These are phyloP conservation scores for Dendrobium huoshanense DNA, from an alignment of 106 monocot species.

Conservation along the genomic window DNA sequence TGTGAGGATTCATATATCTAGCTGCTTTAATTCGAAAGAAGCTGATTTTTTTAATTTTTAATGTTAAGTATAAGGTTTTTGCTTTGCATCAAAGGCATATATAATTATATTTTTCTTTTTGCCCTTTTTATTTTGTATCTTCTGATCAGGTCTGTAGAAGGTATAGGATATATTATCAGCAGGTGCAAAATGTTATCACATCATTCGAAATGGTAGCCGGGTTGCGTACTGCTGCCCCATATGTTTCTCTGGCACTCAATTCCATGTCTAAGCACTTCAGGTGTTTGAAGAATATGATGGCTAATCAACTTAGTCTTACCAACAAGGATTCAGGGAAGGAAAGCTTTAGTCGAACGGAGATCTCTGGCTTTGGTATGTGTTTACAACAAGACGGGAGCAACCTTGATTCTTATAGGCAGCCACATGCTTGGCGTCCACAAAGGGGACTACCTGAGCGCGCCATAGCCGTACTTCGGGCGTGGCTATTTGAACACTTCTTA, in stretches of 20 bases:
- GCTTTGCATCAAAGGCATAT: neutral
- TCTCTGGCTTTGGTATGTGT: constrained; percentile 19
- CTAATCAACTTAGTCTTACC: constrained; percentile 43
- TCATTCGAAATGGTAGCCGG: constrained; percentile 82
- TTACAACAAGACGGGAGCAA: constrained; percentile 16
- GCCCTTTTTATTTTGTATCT: neutral
- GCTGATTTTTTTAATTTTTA: neutral
- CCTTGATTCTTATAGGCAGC: constrained; percentile 29
- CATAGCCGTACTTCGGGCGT: constrained; percentile 76
- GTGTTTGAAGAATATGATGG: constrained; percentile 54
- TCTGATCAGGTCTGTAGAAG: constrained; percentile 59
- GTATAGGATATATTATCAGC: constrained; percentile 75
- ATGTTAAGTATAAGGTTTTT: neutral
- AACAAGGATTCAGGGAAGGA: constrained; percentile 34
- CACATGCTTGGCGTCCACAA: constrained; percentile 75
- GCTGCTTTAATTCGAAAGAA: no score
- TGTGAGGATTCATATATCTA: no score
- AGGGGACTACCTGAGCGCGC: constrained; percentile 87
- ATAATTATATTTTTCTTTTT: neutral
- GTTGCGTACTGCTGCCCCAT: constrained; percentile 65
- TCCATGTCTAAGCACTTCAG: constrained; percentile 64
- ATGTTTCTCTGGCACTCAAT: constrained; percentile 44
- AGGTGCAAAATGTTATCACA: constrained; percentile 56
- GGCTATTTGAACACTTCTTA: constrained; percentile 90
- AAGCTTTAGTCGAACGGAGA: constrained; percentile 15